A percentile compares a stretch with the other conserved stretches of the same genome.
phyloP scores from a whole-genome alignment of 2,329 filamentous ascomycete genomes.

The Curvularia sp. region DNA sequence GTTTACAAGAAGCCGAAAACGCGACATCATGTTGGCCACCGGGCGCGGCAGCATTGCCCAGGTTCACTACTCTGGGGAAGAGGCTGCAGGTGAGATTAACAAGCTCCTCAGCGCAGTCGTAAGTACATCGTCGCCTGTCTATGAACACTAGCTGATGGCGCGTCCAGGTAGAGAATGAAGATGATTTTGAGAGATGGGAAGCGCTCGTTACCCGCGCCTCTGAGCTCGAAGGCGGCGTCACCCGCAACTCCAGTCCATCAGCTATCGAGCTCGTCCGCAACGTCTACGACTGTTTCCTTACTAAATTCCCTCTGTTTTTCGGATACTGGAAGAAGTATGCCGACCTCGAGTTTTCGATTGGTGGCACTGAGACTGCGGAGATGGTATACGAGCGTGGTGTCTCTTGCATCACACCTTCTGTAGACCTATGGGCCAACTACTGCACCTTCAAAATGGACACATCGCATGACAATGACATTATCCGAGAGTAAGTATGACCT shows the following conservation, averaged over 20 bases:
- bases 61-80: constrained; percentile 45
- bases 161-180: constrained; percentile 70
- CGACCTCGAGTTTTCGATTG: constrained; percentile 95
- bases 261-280: constrained; percentile 86
- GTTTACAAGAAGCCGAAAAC: not conserved
- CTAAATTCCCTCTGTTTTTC: constrained; percentile 94
- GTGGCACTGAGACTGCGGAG: constrained; percentile 94
- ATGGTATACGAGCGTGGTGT: constrained; percentile 98
- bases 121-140: constrained; percentile 49
- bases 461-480: constrained; percentile 89
- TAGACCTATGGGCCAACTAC: constrained; percentile 97
- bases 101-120: constrained; percentile 81
- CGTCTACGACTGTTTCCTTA: constrained; percentile 89
- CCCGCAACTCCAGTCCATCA: constrained; percentile 94
- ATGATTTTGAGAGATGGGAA: constrained; percentile 96
- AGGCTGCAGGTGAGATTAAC: constrained; percentile 67
- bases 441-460: constrained; percentile 98
- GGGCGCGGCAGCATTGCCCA: constrained; percentile 44
- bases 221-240: constrained; percentile 87
- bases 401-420: constrained; percentile 89
- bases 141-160: constrained; percentile 20
- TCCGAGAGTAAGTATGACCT: constrained; percentile 93
- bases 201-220: constrained; percentile 85
- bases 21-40: constrained; percentile 37
- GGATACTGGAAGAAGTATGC: constrained; percentile 99